Evolutionary conservation across 768 basidiomycete genomes (phyloP).

Genomic region (Pluteus cervinus): DNA sequence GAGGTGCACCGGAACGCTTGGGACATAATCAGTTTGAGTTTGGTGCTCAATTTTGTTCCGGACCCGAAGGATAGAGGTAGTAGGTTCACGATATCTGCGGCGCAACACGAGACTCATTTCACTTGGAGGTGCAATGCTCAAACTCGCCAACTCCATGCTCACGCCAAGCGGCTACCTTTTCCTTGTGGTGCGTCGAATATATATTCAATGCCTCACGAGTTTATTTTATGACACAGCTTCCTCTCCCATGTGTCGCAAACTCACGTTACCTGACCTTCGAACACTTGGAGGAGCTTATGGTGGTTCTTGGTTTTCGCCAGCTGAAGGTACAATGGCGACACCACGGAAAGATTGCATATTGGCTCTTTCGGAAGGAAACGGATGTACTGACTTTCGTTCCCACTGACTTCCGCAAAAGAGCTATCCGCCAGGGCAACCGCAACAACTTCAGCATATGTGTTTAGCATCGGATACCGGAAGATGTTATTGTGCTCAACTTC

Average conservation of each 20-base stretch:
- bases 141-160: slow-evolving; percentile 52
- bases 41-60: slow-evolving; percentile 89
- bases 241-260: slow-evolving; percentile 78
- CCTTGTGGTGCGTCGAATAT: slow-evolving; percentile 50
- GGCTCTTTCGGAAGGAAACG: slow-evolving; percentile 58
- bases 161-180: slow-evolving; percentile 54
- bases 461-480: slow-evolving; percentile 10
- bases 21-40: slow-evolving; percentile 78
- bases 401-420: no score
- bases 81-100: not conserved
- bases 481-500: not conserved
- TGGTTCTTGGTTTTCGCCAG: slow-evolving; percentile 54
- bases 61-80: slow-evolving; percentile 70
- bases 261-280: slow-evolving; percentile 74
- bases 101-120: slow-evolving; percentile 1
- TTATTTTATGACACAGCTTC: slow-evolving; percentile 47
- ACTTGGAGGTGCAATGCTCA: slow-evolving; percentile 63
- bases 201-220: not conserved
- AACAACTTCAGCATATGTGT: slow-evolving; percentile 74
- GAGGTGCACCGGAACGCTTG: slow-evolving; percentile 49
- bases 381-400: no score
- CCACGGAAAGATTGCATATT: slow-evolving; percentile 84
- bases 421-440: slow-evolving; percentile 59
- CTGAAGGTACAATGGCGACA: slow-evolving; percentile 54
- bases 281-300: slow-evolving; percentile 53